Base-by-base conservation (phyloP, 768 basidiomycete species). In the Russula olivacea region DNA sequence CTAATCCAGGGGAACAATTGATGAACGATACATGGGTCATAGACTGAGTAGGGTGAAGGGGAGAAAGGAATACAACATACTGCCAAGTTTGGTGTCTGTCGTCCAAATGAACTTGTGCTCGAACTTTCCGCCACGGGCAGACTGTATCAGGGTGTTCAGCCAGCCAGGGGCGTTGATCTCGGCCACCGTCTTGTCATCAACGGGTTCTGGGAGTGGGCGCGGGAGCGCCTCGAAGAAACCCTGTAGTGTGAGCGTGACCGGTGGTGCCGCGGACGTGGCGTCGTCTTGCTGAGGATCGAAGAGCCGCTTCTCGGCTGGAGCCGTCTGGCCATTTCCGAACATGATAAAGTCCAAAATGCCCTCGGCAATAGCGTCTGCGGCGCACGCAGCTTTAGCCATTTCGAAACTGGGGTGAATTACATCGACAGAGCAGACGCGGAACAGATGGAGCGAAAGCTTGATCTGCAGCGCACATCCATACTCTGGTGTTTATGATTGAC, bases 201-300 rank as follows among this genome's bases (percentile, higher is more conserved):
- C 75, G 12, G 75, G 68, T 62, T 86, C 83, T 0, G 84, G 82
- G 56, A 88, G 80, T 1, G 86, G 88, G 50, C 79, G 78, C 1
- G 87, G 86, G 50, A 90, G 79, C 15, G 81, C 71, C n/a, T 86
- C 85, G 68, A 80, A 86, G 71, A 84, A 89, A 1, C 72, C 72
- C 63, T 85, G 84, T 1, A 89, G 72, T 0, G 79, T 76, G 61
- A 53, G 61, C 17, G 59, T 61, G 56, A 58, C 32, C 8, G 61
- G 61, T 28, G 66, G 60, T 45, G 58, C 43, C 51, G 68, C 12
- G 32, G 55, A 28, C 17, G 59, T 25, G 28, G 53, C 30, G 12
- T 61, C 69, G 40, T 70, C 64, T 28, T 52, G 66, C 38, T 54
- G 58, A 11, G 52, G 14, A 2, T 58, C 12, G 21, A 58, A 32